Conservation (phyloP, 2,329 filamentous ascomycete genomes). For the Colletotrichum godetiae region DNA sequence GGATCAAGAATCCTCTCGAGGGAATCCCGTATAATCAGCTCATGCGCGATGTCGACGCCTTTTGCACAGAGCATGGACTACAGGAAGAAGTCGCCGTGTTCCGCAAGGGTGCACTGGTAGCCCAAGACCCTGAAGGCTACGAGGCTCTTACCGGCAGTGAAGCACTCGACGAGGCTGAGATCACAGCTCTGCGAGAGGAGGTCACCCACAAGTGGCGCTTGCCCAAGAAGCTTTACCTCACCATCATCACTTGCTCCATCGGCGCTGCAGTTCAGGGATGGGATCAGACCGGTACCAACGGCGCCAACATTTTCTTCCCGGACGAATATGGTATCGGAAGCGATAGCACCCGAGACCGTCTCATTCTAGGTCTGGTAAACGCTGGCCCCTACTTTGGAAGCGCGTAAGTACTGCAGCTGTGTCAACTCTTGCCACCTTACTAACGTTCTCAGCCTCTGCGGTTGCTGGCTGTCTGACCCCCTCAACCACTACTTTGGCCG, state of each 20-base stretch:
- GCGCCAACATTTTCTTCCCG: slow-evolving; percentile 72
- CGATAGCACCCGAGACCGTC: slow-evolving; percentile 45
- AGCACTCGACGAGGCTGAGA: slow-evolving; percentile 70
- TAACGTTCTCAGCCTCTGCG: slow-evolving; percentile 50
- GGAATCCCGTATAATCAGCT: slow-evolving; percentile 63
- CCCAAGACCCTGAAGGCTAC: slow-evolving; percentile 73
- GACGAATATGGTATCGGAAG: slow-evolving; percentile 52
- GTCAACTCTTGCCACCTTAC: not conserved
- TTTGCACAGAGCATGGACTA: slow-evolving; percentile 70
- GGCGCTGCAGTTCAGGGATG: slow-evolving; percentile 78
- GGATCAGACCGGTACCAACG: slow-evolving; percentile 74
- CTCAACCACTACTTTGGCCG: slow-evolving; percentile 73
- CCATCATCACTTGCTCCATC: slow-evolving; percentile 75
- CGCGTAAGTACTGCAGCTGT: slow-evolving; percentile 40
- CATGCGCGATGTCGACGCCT: slow-evolving; percentile 70
- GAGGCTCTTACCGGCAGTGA: slow-evolving; percentile 68
- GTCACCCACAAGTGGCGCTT: slow-evolving; percentile 75
- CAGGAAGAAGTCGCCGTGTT: slow-evolving; percentile 68
- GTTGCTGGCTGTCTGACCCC: slow-evolving; percentile 76
- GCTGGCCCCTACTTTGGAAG: slow-evolving; percentile 62
- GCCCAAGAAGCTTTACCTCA: slow-evolving; percentile 71
- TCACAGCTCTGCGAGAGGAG: slow-evolving; percentile 70
- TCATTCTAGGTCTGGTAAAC: slow-evolving; percentile 76
- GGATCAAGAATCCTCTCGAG: slow-evolving; percentile 59
- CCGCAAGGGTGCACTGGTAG: slow-evolving; percentile 78